Percentiles rank a stretch among this genome's conserved stretches.
phyloP scores from a whole-genome alignment of 2,329 filamentous ascomycete genomes.

The Beauveria sp. region DNA sequence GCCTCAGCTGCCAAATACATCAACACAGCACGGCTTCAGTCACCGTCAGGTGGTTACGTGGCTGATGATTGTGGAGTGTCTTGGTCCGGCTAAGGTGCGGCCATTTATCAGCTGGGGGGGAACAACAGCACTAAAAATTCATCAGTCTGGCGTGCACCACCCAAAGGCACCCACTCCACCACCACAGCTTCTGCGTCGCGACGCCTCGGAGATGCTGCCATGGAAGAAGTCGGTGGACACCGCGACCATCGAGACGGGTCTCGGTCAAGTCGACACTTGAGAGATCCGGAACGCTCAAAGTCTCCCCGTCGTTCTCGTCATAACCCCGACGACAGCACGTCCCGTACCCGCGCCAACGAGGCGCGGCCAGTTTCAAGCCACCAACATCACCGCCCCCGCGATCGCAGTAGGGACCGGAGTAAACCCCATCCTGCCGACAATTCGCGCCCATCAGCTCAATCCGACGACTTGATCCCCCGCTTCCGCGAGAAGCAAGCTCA shows the following conservation, averaged over 20 bases:
- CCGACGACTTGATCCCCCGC: constrained; percentile 31
- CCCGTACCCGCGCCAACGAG: constrained; percentile 26
- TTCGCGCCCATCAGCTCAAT: constrained; percentile 22
- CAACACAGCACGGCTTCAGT: not conserved
- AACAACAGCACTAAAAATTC: constrained; percentile 30
- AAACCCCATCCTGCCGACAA: constrained; percentile 20
- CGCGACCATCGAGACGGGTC: constrained; percentile 30
- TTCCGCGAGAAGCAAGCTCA: constrained; percentile 26
- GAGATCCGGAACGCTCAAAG: constrained; percentile 23
- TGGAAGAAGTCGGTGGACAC: constrained; percentile 30
- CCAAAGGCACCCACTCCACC: constrained; percentile 18
- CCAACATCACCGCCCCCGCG: constrained; percentile 28
- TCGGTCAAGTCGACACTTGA: constrained; percentile 27
- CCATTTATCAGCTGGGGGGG: constrained; percentile 23
- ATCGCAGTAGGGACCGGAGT: constrained; percentile 28
- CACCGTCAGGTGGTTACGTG: not conserved
- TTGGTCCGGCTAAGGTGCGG: constrained; percentile 30
- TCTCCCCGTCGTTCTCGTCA: constrained; percentile 26
- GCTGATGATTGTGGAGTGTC: constrained; percentile 5
- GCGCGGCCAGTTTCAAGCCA: constrained; percentile 27
- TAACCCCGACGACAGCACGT: constrained; percentile 21
- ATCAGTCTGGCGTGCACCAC: constrained; percentile 20
- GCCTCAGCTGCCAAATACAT: not conserved
- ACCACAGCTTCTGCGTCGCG: constrained; percentile 23
- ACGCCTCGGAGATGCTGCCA: constrained; percentile 32